These are phyloP conservation scores for Erysiphe pulchra DNA, from an alignment of 2,329 filamentous ascomycete genomes.

Conservation along the genomic window DNA sequence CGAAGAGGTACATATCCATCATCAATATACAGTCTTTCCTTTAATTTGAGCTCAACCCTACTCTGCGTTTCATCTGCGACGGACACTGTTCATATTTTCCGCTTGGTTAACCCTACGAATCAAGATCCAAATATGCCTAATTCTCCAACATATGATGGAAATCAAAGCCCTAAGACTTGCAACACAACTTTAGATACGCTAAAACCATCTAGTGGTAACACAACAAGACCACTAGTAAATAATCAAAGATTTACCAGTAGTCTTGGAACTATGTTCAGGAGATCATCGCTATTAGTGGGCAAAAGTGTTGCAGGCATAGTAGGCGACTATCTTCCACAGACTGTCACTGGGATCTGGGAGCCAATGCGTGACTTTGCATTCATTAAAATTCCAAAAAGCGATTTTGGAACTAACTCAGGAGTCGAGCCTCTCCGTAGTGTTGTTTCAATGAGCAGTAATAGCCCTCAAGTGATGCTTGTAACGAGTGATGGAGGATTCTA, in stretches of 20 bases:
- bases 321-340: slow-evolving; percentile 74
- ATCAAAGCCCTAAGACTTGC: slow-evolving; percentile 19
- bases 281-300: slow-evolving; percentile 82
- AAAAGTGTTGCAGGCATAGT: slow-evolving; percentile 72
- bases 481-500: slow-evolving; percentile 91
- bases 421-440: slow-evolving; percentile 52
- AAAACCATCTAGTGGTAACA: slow-evolving; percentile 11
- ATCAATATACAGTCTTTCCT: slow-evolving; percentile 95
- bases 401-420: slow-evolving; percentile 12
- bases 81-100: slow-evolving; percentile 92
- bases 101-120: slow-evolving; percentile 29
- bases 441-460: slow-evolving; percentile 90
- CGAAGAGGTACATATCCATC: slow-evolving; percentile 85
- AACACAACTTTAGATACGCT: slow-evolving; percentile 25
- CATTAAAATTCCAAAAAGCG: slow-evolving; percentile 61
- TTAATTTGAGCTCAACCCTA: slow-evolving; percentile 80
- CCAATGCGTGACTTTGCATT: slow-evolving; percentile 85
- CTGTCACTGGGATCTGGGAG: slow-evolving; percentile 96
- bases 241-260: slow-evolving; percentile 39
- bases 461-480: slow-evolving; percentile 91
- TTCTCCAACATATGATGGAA: slow-evolving; percentile 6
- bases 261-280: slow-evolving; percentile 71
- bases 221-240: slow-evolving; percentile 9
- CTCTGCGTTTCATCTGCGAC: slow-evolving; percentile 90
- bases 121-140: slow-evolving; percentile 14